Base-by-base conservation (phyloP, 306 rosid genomes). In the Trifolium dubium region DNA sequence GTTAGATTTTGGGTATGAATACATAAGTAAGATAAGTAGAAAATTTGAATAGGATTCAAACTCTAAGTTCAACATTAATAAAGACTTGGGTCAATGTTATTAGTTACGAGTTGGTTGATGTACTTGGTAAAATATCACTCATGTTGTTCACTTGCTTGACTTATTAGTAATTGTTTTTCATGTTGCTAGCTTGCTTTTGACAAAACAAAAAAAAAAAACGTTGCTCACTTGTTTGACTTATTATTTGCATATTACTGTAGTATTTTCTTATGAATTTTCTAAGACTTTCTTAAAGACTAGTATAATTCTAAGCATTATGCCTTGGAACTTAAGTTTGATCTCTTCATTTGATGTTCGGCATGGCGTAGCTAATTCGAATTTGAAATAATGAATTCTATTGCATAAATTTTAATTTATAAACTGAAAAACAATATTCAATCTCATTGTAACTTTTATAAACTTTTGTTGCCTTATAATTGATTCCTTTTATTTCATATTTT, bases 251-350 rank as follows among this genome's bases (percentile, higher is more conserved):
- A 35, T 14, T 68, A 68, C n/a, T 49, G n/a, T 10, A 64, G 35
- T 55, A 55, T 12, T 69, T 60, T 47, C 81, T 46, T 77, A 37
- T 37, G 14, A 68, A 58, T 59, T 32, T 47, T 60, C 61, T 32
- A 12, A 10, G 46, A 34, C 64, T 2, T 46, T 67, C 43, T 5
- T 14, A 49, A 10, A 29, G 8, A 17, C 41, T 76, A 23, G 23
- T 55, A 67, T 50, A 55, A 18, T 13, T 44, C 60, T 31, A 37
- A 41, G 34, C 35, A 15, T 43, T 53, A 7, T 51, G 13, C 60
- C 44, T 23, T 23, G 31, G 41, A 49, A 50, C 53, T 53, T 11
- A 67, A 34, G 46, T 66, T 66, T n/a, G 12, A 19, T 10, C 28
- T 64, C 4, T 35, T 6, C 61, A 19, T 19, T 62, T 47, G 51